These are phyloP conservation scores for Pleodorina starrii DNA, from an alignment of 139 green algal species.

Conservation along the genomic window DNA sequence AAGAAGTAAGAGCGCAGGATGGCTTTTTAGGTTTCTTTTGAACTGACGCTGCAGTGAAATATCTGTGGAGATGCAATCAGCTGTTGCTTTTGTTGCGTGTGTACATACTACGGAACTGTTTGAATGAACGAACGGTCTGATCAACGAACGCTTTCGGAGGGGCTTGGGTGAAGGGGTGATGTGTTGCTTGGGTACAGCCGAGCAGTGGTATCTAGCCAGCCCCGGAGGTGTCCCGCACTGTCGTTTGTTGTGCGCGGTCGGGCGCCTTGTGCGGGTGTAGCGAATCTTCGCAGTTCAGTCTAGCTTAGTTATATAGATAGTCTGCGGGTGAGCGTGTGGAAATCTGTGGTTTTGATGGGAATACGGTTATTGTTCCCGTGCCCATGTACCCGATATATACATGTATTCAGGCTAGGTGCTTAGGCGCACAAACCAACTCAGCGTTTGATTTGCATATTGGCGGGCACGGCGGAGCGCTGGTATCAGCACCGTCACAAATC, in stretches of 20 bases:
- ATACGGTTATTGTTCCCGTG: too few relatives aligned
- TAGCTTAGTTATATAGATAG: too few relatives aligned
- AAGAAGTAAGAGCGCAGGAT: background rate
- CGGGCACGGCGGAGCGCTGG: too few relatives aligned
- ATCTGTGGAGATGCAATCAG: background rate
- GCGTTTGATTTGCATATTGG: too few relatives aligned
- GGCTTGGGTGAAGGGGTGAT: background rate
- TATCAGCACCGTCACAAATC: too few relatives aligned
- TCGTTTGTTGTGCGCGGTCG: constrained; percentile 38
- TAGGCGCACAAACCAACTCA: too few relatives aligned
- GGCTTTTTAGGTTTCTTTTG: background rate
- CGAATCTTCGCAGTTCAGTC: too few relatives aligned
- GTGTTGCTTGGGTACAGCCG: background rate
- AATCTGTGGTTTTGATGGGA: too few relatives aligned
- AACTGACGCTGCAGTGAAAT: background rate
- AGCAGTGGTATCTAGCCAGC: background rate
- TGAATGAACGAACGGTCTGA: background rate
- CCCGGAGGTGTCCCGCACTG: background rate
- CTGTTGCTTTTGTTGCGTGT: background rate
- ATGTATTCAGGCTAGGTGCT: too few relatives aligned
- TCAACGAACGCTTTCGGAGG: background rate
- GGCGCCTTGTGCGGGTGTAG: too few relatives aligned
- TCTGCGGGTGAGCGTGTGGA: too few relatives aligned
- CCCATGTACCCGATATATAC: too few relatives aligned
- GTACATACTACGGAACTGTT: background rate